Evolutionary conservation across 441 rosid genomes (phyloP), one percentile per base, ranked within the genome.

Genomic region (Mallotus japonicus): DNA sequence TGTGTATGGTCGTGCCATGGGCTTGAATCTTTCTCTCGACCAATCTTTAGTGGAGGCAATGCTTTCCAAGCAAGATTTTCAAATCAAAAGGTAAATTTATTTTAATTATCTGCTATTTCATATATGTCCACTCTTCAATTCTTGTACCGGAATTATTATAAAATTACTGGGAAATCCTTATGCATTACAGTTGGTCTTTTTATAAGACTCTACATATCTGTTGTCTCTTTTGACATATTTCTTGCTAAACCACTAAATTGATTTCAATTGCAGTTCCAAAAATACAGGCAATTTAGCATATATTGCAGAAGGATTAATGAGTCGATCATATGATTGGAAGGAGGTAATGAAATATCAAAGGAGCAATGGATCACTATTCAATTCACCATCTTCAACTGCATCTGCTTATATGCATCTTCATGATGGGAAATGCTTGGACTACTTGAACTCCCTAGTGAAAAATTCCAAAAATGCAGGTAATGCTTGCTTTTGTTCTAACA

Each of bases 311-410:
- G 70, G 70, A 6, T 16, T 66, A 22, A 66, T 0, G 11, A n/a
- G n/a, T n/a, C n/a, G 40, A 19, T 65, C 20, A 66, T 15, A 66
- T 15, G 12, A 66, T 15, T 66, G 70, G 70, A 13, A 51, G 0
- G 58, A 66, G 7, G 13, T 66, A 7, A 66, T 66, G 70, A 66
- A 66, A 50, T 15, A 50, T 16, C 70, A 66, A 66, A 66, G 58
- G 44, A 66, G 13, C 8, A 66, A 66, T 8, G 70, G 70, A 24
- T 24, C 28, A 24, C 28, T 24, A 0, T 24, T 24, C 28, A 24
- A 24, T 24, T 24, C 28, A 24, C 69, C 69, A 12, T 22, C 69
- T 49, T 0, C 70, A 66, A 66, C 70, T 24, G 70, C 70, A 49
- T 58, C 70, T 66, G 70, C 70, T 66, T n/a, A 50, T 1, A 66